Percentiles rank a stretch among this genome's conserved stretches.
phyloP scores from a whole-genome alignment of 345 rosid species.

The Gossypium longicalyx region DNA sequence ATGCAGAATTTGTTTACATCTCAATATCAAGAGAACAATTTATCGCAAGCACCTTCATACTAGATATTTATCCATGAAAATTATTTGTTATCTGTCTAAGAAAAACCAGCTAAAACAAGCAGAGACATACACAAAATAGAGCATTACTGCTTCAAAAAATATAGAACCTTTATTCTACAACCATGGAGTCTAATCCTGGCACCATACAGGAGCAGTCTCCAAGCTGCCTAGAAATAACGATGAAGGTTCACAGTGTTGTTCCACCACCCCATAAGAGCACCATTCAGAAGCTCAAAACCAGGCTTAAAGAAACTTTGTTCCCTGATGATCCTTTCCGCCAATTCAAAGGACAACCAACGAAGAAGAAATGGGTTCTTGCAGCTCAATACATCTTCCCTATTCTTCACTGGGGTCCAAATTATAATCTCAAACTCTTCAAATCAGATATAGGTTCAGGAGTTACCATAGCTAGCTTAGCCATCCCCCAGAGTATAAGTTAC shows the following conservation, averaged over 20 bases:
- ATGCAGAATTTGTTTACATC: no score
- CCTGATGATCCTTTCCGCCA: constrained; percentile 94
- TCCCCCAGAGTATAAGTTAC: constrained; percentile 95
- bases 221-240: constrained; percentile 32
- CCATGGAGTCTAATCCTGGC: constrained; percentile 30
- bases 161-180: neutral
- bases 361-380: constrained; percentile 51
- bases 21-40: no score
- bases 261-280: constrained; percentile 68
- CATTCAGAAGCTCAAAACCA: constrained; percentile 41
- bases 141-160: neutral
- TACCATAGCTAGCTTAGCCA: constrained; percentile 96
- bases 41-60: neutral
- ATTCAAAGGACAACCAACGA: constrained; percentile 64
- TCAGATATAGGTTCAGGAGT: constrained; percentile 86
- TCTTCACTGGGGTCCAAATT: constrained; percentile 80
- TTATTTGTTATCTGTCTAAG: neutral
- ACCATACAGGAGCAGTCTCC: constrained; percentile 8
- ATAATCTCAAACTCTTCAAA: constrained; percentile 60
- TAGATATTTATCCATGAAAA: neutral
- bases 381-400: constrained; percentile 80
- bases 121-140: no score
- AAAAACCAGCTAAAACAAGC: neutral
- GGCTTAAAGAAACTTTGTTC: constrained; percentile 81
- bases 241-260: constrained; percentile 66